Evolutionary conservation across 2,329 filamentous ascomycete species (phyloP).

Genomic region (Paecilomyces dactylethromorphus): DNA sequence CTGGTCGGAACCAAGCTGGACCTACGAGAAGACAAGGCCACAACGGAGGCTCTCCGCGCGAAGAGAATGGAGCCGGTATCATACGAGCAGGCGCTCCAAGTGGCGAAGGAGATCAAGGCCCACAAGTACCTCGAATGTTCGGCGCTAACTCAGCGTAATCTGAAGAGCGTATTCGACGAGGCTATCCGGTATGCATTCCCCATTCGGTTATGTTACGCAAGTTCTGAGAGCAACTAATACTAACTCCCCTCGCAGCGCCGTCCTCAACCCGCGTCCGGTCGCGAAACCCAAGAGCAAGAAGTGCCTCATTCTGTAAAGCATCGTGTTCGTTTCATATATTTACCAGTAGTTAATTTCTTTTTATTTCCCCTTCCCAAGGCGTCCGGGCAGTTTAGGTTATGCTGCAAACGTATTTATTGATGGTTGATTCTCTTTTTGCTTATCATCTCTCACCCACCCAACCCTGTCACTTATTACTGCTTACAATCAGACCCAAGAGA

Average conservation of each 20-base stretch:
- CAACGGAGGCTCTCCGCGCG: constrained; percentile 72
- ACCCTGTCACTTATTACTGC: neutral
- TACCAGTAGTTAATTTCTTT: neutral
- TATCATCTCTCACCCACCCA: neutral
- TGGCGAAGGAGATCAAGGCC: constrained; percentile 89
- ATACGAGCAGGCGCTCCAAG: constrained; percentile 82
- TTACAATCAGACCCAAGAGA: neutral
- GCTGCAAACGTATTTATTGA: neutral
- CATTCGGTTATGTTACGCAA: neutral
- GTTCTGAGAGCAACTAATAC: neutral
- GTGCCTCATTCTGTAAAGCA: constrained; percentile 39
- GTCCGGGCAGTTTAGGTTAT: constrained; percentile 1
- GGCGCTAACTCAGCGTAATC: constrained; percentile 87
- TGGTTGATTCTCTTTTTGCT: neutral
- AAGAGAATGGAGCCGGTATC: constrained; percentile 97
- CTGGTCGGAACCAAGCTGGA: constrained; percentile 96
- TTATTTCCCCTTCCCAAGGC: neutral
- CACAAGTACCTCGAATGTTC: constrained; percentile 99
- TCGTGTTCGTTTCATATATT: constrained; percentile 1
- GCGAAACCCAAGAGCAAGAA: constrained; percentile 41
- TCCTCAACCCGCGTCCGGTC: constrained; percentile 42
- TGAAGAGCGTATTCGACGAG: constrained; percentile 98
- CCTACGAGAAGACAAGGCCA: constrained; percentile 79
- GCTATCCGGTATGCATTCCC: constrained; percentile 74
- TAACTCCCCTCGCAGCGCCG: constrained; percentile 28